These are phyloP conservation scores for Cronartium quercuum DNA, from an alignment of 1,284 basidiomycete species.

Conservation along the genomic window DNA sequence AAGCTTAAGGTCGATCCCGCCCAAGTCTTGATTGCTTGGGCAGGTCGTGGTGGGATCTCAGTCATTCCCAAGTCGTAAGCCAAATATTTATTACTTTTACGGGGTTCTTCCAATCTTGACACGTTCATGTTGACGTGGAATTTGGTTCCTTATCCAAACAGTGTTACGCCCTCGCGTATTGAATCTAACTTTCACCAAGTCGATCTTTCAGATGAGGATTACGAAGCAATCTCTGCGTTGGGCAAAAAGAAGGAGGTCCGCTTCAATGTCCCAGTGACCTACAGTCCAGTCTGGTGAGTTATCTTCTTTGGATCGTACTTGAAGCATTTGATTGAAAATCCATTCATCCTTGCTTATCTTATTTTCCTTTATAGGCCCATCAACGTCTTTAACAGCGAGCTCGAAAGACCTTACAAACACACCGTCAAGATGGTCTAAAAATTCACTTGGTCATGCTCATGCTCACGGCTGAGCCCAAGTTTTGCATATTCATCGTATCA, in stretches of 20 bases:
- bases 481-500: too few species aligned
- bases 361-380: conserved; percentile 11
- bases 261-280: conserved; percentile 36
- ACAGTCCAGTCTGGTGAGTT: conserved; percentile 35
- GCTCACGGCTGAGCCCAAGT: too few species aligned
- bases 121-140: background rate
- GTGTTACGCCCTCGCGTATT: conserved; percentile 47
- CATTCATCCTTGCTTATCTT: background rate
- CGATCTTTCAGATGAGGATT: conserved; percentile 47
- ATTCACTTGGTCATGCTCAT: too few species aligned
- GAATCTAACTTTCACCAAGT: conserved; percentile 48
- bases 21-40: conserved; percentile 49
- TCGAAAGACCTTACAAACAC: conserved; percentile 23
- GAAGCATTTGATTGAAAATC: background rate
- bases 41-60: conserved; percentile 41
- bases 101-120: background rate
- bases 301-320: background rate
- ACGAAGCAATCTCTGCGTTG: conserved; percentile 34
- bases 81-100: background rate
- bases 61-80: conserved; percentile 47
- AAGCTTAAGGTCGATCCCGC: conserved; percentile 46
- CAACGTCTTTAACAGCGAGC: conserved; percentile 35
- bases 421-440: background rate
- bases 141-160: background rate
- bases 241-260: conserved; percentile 21